Evolutionary conservation across 495 filamentous ascomycete genomes (phyloP), one percentile per base, ranked within the genome.

Genomic region (Penicillium silybi): DNA sequence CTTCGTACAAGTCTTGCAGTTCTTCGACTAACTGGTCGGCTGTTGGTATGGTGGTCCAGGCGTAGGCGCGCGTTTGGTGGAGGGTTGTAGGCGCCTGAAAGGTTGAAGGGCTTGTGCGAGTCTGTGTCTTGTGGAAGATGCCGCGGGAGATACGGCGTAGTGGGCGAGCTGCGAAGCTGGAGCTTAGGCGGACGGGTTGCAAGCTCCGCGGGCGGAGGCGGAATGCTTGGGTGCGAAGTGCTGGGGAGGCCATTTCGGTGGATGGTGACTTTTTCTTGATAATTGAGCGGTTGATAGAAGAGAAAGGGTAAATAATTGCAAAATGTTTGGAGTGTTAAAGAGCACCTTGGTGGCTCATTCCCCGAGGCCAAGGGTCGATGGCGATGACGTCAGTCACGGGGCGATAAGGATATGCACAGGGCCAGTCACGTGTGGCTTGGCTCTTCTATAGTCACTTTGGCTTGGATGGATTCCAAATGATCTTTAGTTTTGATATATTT

Each of bases 1-100:
- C 59, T 58, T 75, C 69, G 55, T 71, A 75, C 50, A 73, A 59
- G 38, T 74, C 71, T 54, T 74, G 68, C 4, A 76, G 19, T 41
- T 75, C 71, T 26, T 73, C 69, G 51, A 74, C 67, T n/a, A 76
- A 56, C 4, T 63, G 46, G 50, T 76, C 73, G 2, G 62, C 65
- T 47, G 65, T 58, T 39, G 50, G 29, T 50, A 62, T 64, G 26
- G 58, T 59, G 15, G 52, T 35, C 13, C 40, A 16, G 41, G 29
- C 44, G 37, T 44, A 29, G 61, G 23, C 18, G 42, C 37, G 7
- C 13, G 13, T 18, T 29, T 37, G 6, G 42, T 13, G 38, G 39
- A 25, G 19, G 25, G 27, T 20, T 23, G 42, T 3, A n/a, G 39
- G 19, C 11, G 27, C 1, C 34, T 18, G n/a, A 7, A 29, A 6